Percentiles rank a stretch among this genome's conserved stretches.
These are phyloP conservation scores for Solanum piurae DNA, from an alignment of 257 asterid genomes.

Conservation along the genomic window DNA sequence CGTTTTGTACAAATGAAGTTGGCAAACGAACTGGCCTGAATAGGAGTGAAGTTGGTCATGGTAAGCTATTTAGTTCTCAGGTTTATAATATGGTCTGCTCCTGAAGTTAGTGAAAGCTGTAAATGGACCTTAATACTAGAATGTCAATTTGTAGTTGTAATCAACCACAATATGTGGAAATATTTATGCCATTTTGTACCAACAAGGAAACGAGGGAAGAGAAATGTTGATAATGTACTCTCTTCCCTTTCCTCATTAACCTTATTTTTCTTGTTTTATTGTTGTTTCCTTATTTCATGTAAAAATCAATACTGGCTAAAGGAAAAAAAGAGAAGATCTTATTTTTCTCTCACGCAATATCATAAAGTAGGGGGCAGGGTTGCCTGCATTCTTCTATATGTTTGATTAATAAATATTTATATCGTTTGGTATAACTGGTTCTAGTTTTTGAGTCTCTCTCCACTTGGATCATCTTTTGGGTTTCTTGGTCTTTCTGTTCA, in stretches of 20 bases:
- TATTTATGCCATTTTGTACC: not conserved
- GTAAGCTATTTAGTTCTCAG: slow-evolving; percentile 29
- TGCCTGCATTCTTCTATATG: not conserved
- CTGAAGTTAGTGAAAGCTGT: not conserved
- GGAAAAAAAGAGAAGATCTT: not conserved
- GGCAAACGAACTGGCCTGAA: slow-evolving; percentile 85
- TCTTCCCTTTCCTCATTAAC: not conserved
- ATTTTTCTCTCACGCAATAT: not conserved
- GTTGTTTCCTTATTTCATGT: not conserved
- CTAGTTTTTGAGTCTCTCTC: not conserved
- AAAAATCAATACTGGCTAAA: not conserved
- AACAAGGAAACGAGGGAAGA: not conserved
- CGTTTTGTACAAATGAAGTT: slow-evolving; percentile 89
- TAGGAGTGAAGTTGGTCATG: slow-evolving; percentile 98
- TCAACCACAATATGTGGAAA: not conserved
- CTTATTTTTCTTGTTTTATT: not conserved
- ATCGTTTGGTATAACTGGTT: not conserved
- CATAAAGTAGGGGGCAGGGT: not conserved
- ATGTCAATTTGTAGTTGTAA: not conserved
- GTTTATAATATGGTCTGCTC: not conserved
- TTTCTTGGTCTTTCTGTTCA: not conserved
- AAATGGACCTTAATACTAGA: not conserved
- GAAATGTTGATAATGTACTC: not conserved
- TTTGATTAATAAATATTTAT: not conserved
- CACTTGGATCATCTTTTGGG: not conserved